Evolutionary conservation across 352 stramenopile species (phyloP).

Genomic region (Bremia lactucae): DNA sequence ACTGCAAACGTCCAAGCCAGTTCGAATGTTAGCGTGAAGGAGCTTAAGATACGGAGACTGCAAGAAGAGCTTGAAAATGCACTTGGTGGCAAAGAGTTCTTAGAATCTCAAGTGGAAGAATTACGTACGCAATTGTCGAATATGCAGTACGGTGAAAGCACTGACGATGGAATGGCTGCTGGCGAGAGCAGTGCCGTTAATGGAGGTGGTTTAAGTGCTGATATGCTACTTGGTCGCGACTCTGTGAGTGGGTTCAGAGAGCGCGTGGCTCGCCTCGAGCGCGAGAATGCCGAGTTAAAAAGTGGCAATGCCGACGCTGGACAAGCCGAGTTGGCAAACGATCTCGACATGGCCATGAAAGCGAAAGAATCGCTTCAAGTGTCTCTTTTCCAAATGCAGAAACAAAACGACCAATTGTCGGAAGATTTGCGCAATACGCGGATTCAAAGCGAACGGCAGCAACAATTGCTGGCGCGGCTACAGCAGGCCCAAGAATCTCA

Average conservation of each 20-base stretch:
- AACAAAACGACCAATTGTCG: slow-evolving; percentile 58
- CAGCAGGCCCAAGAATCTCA: slow-evolving; percentile 12
- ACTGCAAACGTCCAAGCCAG: slow-evolving; percentile 67
- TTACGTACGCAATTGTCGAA: slow-evolving; percentile 52
- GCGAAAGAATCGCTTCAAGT: slow-evolving; percentile 65
- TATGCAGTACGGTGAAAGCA: slow-evolving; percentile 35
- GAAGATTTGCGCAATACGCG: slow-evolving; percentile 43
- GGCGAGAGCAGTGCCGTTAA: slow-evolving; percentile 22
- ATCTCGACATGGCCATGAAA: slow-evolving; percentile 71
- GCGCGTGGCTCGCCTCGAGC: slow-evolving; percentile 55
- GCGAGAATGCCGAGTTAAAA: slow-evolving; percentile 63
- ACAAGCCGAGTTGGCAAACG: slow-evolving; percentile 41
- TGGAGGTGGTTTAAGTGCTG: slow-evolving; percentile 35
- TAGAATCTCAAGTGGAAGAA: slow-evolving; percentile 80
- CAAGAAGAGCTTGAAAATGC: slow-evolving; percentile 81
- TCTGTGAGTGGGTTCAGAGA: slow-evolving; percentile 45
- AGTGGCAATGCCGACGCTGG: slow-evolving; percentile 35
- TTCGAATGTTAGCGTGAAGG: slow-evolving; percentile 72
- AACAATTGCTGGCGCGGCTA: slow-evolving; percentile 18
- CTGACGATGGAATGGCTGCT: slow-evolving; percentile 28
- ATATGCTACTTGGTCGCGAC: slow-evolving; percentile 59
- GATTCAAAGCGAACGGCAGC: slow-evolving; percentile 24
- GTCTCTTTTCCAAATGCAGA: slow-evolving; percentile 57
- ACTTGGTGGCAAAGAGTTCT: slow-evolving; percentile 69
- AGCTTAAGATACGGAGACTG: slow-evolving; percentile 69